A percentile compares a stretch with the other conserved stretches of the same genome.
Evolutionary conservation across 2,329 filamentous ascomycete species (phyloP).

Genomic region (Fusarium sp.): DNA sequence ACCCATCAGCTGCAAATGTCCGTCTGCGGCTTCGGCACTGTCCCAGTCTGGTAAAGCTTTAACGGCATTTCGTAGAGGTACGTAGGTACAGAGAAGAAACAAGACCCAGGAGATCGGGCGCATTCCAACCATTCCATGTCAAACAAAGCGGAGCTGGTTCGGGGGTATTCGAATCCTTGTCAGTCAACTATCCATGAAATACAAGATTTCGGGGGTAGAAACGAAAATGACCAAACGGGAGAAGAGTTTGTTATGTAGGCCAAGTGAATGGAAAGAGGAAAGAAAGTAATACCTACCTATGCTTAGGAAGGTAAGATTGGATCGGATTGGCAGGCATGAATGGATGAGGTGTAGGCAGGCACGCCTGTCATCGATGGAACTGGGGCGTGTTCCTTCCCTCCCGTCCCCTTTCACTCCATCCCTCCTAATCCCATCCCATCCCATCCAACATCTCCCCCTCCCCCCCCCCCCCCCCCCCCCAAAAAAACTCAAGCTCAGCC

Average conservation of each 20-base stretch:
- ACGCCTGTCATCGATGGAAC: constrained; percentile 7
- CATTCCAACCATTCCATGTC: constrained; percentile 26
- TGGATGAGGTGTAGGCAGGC: constrained; percentile 10
- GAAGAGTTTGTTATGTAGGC: neutral
- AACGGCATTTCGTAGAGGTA: constrained; percentile 30
- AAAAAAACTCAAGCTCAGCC: constrained; percentile 33
- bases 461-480: too few species aligned
- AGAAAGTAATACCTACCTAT: neutral
- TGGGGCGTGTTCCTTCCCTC: constrained; percentile 33
- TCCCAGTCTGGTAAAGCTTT: constrained; percentile 28
- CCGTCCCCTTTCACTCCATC: constrained; percentile 30
- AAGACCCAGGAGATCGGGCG: constrained; percentile 34
- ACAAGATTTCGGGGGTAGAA: constrained; percentile 14
- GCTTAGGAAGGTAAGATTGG: neutral
- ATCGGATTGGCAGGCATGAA: neutral
- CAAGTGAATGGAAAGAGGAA: neutral
- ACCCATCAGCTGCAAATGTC: constrained; percentile 27
- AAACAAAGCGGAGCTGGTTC: constrained; percentile 33
- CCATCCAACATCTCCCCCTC: constrained; percentile 17
- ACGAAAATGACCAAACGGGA: constrained; percentile 1
- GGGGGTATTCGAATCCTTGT: constrained; percentile 26
- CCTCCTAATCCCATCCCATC: neutral
- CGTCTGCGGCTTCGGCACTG: constrained; percentile 30
- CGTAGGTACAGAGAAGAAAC: constrained; percentile 21
- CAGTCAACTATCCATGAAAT: neutral